Conservation (phyloP, 345 rosid genomes). For the Bruguiera sexangula region DNA sequence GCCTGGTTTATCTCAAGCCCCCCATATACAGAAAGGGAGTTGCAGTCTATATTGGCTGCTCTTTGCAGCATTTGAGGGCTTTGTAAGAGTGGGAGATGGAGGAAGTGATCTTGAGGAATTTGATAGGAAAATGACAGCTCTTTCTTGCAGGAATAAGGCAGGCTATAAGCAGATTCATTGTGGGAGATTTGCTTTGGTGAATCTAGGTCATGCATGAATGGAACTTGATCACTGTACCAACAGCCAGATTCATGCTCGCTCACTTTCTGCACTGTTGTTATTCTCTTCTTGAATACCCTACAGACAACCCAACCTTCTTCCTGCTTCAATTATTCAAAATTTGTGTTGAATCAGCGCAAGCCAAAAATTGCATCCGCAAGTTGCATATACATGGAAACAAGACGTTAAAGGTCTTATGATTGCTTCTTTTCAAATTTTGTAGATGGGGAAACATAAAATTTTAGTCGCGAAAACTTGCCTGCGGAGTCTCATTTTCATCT, state of each 20-base stretch:
- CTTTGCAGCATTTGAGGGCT: slow-evolving; percentile 64
- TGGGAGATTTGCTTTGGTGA: slow-evolving; percentile 57
- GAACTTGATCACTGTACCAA: slow-evolving; percentile 81
- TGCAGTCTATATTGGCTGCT: slow-evolving; percentile 37
- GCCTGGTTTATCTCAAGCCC: slow-evolving; percentile 41
- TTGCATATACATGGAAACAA: too few relatives aligned
- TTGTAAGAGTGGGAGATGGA: slow-evolving; percentile 73
- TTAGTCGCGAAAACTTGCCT: slow-evolving; percentile 42
- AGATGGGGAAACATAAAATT: too few relatives aligned
- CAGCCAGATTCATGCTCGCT: slow-evolving; percentile 54
- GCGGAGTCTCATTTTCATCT: slow-evolving; percentile 74
- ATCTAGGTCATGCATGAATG: slow-evolving; percentile 61
- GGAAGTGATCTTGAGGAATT: slow-evolving; percentile 49
- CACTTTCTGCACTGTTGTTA: slow-evolving; percentile 50
- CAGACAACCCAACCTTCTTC: slow-evolving; percentile 98
- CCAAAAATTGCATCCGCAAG: too few relatives aligned
- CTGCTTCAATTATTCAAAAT: slow-evolving; percentile 14
- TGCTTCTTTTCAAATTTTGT: too few relatives aligned
- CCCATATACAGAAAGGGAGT: slow-evolving; percentile 37
- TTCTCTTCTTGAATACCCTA: slow-evolving; percentile 84
- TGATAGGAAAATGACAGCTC: slow-evolving; percentile 57
- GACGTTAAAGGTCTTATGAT: too few relatives aligned
- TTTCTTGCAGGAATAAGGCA: slow-evolving; percentile 69
- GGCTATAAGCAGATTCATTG: slow-evolving; percentile 37
- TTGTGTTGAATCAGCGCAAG: background rate